These are phyloP conservation scores for Pseudogymnoascus sp. DNA, from an alignment of 2,329 filamentous ascomycete genomes.

Conservation along the genomic window DNA sequence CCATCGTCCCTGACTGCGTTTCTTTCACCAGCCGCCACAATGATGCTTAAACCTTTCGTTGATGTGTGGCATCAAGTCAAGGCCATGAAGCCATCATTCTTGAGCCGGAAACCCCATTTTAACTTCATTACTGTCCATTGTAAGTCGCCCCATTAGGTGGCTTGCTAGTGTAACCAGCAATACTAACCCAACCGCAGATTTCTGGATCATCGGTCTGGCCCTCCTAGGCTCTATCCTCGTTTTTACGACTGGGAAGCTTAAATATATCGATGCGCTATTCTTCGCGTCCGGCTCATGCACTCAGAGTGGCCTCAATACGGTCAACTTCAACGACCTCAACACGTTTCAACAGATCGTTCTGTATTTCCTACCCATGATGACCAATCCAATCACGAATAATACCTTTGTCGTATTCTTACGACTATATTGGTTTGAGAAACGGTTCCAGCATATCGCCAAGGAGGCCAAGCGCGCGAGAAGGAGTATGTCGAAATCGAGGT, in stretches of 20 bases:
- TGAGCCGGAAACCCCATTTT: conserved; percentile 56
- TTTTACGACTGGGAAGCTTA: conserved; percentile 53
- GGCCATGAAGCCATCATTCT: conserved; percentile 46
- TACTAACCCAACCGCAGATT: conserved; percentile 42
- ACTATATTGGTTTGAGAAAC: conserved; percentile 96
- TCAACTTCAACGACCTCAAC: conserved; percentile 57
- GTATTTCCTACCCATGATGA: conserved; percentile 61
- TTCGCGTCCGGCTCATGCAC: conserved; percentile 80
- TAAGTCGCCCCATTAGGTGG: conserved; percentile 34
- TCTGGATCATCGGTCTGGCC: conserved; percentile 68
- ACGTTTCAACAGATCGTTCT: conserved; percentile 68
- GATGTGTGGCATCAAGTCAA: conserved; percentile 35
- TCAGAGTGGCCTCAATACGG: conserved; percentile 85
- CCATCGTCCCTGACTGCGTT: background rate
- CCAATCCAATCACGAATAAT: conserved; percentile 79
- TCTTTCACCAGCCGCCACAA: background rate
- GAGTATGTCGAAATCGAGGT: conserved; percentile 46
- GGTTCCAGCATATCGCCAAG: conserved; percentile 74
- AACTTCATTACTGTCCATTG: conserved; percentile 79
- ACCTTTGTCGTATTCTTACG: conserved; percentile 83
- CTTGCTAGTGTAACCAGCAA: conserved; percentile 1
- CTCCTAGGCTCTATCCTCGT: conserved; percentile 71
- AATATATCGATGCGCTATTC: conserved; percentile 83
- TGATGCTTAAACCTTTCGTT: conserved; percentile 10
- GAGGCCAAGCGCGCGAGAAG: conserved; percentile 61